Percentiles rank a stretch among this genome's conserved stretches.
These are phyloP conservation scores for Dothiorella sarmentorum DNA, from an alignment of 2,329 filamentous ascomycete genomes.

Conservation along the genomic window DNA sequence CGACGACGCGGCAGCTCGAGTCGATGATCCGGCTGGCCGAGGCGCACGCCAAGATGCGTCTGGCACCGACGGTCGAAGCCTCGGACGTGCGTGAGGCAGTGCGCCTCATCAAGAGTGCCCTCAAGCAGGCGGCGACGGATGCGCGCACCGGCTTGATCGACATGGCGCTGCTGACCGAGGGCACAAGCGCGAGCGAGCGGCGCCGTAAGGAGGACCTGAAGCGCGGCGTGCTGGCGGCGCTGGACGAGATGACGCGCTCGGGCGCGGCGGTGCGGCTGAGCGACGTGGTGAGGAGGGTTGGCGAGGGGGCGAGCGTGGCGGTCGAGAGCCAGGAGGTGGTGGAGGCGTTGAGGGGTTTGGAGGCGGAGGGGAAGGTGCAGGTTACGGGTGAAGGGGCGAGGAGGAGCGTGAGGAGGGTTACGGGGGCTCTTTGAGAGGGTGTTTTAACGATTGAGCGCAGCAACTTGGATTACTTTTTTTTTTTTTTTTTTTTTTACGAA, in stretches of 20 bases:
- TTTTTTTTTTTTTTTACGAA: not conserved
- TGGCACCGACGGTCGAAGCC: slow-evolving; percentile 70
- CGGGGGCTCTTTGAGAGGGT: slow-evolving; percentile 42
- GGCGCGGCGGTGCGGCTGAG: slow-evolving; percentile 64
- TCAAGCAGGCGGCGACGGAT: slow-evolving; percentile 98
- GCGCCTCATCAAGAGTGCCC: slow-evolving; percentile 84
- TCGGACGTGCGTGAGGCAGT: slow-evolving; percentile 88
- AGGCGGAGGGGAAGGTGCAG: slow-evolving; percentile 80
- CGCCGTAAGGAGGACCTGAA: slow-evolving; percentile 81
- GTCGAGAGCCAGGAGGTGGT: slow-evolving; percentile 79
- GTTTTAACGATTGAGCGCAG: too few species aligned
- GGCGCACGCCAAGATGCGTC: slow-evolving; percentile 96
- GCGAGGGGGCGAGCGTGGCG: slow-evolving; percentile 56
- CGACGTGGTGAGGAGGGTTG: slow-evolving; percentile 72
- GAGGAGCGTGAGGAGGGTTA: slow-evolving; percentile 75
- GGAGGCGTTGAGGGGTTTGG: slow-evolving; percentile 73
- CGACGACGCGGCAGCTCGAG: slow-evolving; percentile 93
- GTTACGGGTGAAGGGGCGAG: slow-evolving; percentile 80
- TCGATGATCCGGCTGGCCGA: slow-evolving; percentile 97
- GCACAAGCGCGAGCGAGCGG: slow-evolving; percentile 84
- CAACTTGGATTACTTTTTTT: not conserved
- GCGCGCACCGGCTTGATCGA: slow-evolving; percentile 87
- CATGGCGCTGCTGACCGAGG: slow-evolving; percentile 92
- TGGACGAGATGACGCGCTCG: slow-evolving; percentile 75
- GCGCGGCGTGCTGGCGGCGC: slow-evolving; percentile 65